These are phyloP conservation scores for Calonectria henricotiae DNA, from an alignment of 2,329 filamentous ascomycete species.

Conservation along the genomic window DNA sequence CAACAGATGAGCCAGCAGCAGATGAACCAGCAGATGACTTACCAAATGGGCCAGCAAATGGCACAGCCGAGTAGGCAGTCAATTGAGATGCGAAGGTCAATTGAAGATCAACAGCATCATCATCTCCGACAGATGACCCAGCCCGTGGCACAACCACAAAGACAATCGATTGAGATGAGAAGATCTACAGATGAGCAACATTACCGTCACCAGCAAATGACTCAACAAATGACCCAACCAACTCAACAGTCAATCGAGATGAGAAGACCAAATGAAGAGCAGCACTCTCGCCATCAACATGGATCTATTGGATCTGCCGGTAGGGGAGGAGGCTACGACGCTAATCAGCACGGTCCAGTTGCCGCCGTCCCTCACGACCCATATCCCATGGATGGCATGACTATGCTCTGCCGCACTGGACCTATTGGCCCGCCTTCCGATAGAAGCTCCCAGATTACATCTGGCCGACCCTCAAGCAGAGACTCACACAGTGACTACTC, in stretches of 20 bases:
- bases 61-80: constrained; percentile 10
- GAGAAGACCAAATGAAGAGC: constrained; percentile 49
- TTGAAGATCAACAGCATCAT: constrained; percentile 31
- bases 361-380: constrained; percentile 89
- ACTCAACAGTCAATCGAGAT: constrained; percentile 48
- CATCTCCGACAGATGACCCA: constrained; percentile 41
- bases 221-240: constrained; percentile 35
- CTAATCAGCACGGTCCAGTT: constrained; percentile 74
- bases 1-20: constrained; percentile 23
- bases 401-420: constrained; percentile 91
- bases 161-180: constrained; percentile 49
- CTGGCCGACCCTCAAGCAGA: constrained; percentile 84
- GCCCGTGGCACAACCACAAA: constrained; percentile 36
- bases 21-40: constrained; percentile 28
- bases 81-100: constrained; percentile 45
- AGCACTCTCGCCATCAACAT: constrained; percentile 43
- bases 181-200: constrained; percentile 50
- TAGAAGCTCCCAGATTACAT: constrained; percentile 67
- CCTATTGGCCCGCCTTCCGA: constrained; percentile 77
- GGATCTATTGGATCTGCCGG: background rate
- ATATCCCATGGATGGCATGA: constrained; percentile 96
- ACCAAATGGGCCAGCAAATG: constrained; percentile 35
- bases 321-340: constrained; percentile 59
- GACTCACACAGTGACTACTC: constrained; percentile 95
- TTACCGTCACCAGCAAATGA: constrained; percentile 44